Evolutionary conservation across 2,329 filamentous ascomycete species (phyloP), one percentile per base, ranked within the genome.

Genomic region (Stachybotrys elegans): DNA sequence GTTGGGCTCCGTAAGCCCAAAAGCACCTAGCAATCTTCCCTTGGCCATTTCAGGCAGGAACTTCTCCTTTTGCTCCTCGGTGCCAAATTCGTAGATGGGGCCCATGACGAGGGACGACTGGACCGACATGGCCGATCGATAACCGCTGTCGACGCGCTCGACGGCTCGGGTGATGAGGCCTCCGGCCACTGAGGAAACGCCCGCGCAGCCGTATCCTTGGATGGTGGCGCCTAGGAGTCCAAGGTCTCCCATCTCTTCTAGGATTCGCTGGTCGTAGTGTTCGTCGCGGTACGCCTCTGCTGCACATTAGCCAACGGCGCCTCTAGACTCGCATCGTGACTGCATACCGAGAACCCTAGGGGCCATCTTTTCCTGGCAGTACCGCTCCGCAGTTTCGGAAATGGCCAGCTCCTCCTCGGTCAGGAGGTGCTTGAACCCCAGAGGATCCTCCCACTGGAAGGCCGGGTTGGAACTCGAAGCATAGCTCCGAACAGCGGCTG

Each of bases 71-170:
- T 89, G 84, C 67, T 95, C 90, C 57, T 84, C 68, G n/a, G 85
- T 83, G 5, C 90, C 90, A 55, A 91, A 92, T 56, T 94, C 87
- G 62, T 91, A 75, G 57, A 95, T 95, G 21, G 87, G 88, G 19
- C 89, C 90, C 91, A 95, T 95, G 19, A 85, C 87, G n/a, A 95
- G 73, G 1, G 90, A 93, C 48, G 87, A 92, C 65, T 95, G 90
- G 17, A 95, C 91, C 6, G 88, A 94, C 85, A 95, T 94, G 51
- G 87, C 90, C 40, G 88, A 94, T 46, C 91, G 81, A 67, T 95
- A 95, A 40, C 90, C 91, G 48, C 88, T 93, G 62, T 95, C 90
- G 22, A 95, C 88, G 45, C 89, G 80, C 68, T 95, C 90, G 16
- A 95, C 88, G 51, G 91, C 90, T 60, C 89, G 81, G 17, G 88